These are phyloP conservation scores for Sequoia sempervirens DNA, from an alignment of 75 land plant species.

Conservation along the genomic window DNA sequence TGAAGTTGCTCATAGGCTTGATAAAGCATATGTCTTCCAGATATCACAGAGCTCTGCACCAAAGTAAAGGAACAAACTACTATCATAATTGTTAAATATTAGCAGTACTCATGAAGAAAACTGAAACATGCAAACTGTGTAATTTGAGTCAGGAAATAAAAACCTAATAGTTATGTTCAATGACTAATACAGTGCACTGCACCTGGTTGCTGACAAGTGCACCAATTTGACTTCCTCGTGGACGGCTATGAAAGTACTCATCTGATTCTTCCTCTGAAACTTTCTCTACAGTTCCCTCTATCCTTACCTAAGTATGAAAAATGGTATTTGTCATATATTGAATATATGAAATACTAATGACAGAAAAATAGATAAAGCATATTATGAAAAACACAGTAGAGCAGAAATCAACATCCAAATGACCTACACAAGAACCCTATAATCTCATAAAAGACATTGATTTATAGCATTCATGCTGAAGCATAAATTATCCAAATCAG, in stretches of 20 bases:
- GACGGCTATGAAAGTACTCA: conserved; percentile 92
- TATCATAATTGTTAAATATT: background rate
- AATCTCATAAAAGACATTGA: background rate
- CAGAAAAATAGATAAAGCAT: background rate
- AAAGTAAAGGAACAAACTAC: conserved; percentile 8
- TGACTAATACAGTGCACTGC: background rate
- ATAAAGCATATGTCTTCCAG: conserved; percentile 66
- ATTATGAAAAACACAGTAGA: background rate
- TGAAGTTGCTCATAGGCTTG: conserved; percentile 54
- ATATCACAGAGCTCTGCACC: conserved; percentile 69
- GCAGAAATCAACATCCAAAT: background rate
- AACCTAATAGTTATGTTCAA: background rate
- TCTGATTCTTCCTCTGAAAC: conserved; percentile 94
- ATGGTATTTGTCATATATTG: background rate
- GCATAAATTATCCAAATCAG: background rate
- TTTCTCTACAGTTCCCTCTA: conserved; percentile 81
- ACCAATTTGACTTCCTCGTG: conserved; percentile 93
- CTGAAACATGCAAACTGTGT: background rate
- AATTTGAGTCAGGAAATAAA: background rate
- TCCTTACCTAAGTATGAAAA: conserved; percentile 57
- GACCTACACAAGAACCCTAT: background rate
- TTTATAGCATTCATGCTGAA: background rate
- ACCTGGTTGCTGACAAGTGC: conserved; percentile 97
- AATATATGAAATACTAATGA: background rate
- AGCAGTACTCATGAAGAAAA: background rate